phyloP scores from a whole-genome alignment of 352 stramenopile genomes.

The Pythium pyrilobum region DNA sequence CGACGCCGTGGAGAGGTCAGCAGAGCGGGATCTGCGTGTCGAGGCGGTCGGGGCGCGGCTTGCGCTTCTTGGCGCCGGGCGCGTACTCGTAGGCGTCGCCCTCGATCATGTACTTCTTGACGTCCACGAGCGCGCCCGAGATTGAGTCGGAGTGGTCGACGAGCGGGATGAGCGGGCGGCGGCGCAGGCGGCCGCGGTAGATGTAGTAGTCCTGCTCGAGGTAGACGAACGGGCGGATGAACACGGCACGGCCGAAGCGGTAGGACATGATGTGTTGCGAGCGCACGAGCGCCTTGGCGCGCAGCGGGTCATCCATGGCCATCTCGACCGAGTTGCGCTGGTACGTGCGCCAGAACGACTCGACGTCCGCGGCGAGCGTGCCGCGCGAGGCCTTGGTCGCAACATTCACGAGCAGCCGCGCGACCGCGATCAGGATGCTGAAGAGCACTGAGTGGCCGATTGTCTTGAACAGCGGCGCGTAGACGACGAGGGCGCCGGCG shows the following conservation, averaged over 20 bases:
- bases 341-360: constrained; percentile 18
- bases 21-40: constrained; percentile 20
- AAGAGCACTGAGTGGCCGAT: constrained; percentile 15
- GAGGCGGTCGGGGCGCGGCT: not conserved
- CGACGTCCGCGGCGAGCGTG: constrained; percentile 11
- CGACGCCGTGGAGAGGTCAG: too few species aligned
- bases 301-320: constrained; percentile 20
- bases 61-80: constrained; percentile 9
- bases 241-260: constrained; percentile 19
- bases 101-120: constrained; percentile 12
- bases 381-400: constrained; percentile 10
- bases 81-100: constrained; percentile 16
- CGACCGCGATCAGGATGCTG: constrained; percentile 2
- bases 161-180: constrained; percentile 13
- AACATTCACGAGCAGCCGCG: constrained; percentile 6
- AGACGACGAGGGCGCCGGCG: constrained; percentile 6
- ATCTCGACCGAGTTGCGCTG: constrained; percentile 24
- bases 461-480: constrained; percentile 16
- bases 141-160: constrained; percentile 3
- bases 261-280: constrained; percentile 20
- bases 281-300: constrained; percentile 20
- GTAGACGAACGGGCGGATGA: constrained; percentile 24
- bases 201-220: constrained; percentile 27
- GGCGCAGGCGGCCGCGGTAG: constrained; percentile 12
- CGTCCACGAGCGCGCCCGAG: constrained; percentile 11